phyloP scores from a whole-genome alignment of 257 asterid species.

The Nicotiana benthamiana region DNA sequence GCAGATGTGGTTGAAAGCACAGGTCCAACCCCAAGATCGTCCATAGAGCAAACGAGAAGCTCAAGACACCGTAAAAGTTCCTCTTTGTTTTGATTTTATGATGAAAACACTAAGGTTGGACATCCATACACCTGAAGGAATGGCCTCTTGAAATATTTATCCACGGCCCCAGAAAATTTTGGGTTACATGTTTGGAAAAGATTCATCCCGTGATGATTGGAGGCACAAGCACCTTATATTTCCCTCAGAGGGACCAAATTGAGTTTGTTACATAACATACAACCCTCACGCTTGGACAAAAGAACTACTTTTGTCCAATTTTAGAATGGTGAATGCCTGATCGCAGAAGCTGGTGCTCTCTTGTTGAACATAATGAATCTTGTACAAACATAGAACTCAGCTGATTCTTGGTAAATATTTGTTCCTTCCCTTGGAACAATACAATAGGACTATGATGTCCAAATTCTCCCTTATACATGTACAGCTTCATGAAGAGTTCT shows the following conservation, averaged over 20 bases:
- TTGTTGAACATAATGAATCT: background rate
- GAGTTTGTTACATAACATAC: background rate
- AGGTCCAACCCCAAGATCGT: slow-evolving; percentile 53
- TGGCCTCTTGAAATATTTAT: background rate
- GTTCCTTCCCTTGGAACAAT: background rate
- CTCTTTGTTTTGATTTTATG: slow-evolving; percentile 34
- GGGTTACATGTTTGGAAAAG: background rate
- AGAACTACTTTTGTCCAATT: background rate
- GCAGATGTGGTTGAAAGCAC: slow-evolving; percentile 50
- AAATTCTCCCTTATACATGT: slow-evolving; percentile 13
- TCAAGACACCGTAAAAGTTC: slow-evolving; percentile 52
- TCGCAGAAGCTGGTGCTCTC: background rate
- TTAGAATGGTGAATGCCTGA: background rate
- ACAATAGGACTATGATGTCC: background rate
- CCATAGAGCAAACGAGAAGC: slow-evolving; percentile 41
- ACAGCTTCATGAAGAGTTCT: slow-evolving; percentile 9
- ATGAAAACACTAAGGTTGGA: background rate
- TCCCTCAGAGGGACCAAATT: background rate
- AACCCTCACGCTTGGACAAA: background rate
- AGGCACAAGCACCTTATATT: background rate
- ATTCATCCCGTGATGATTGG: background rate
- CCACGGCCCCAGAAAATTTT: background rate
- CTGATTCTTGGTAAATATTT: background rate
- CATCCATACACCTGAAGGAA: background rate
- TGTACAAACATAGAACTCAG: background rate